These are phyloP conservation scores for Zarea fungicola DNA, from an alignment of 2,329 filamentous ascomycete species.

Conservation along the genomic window DNA sequence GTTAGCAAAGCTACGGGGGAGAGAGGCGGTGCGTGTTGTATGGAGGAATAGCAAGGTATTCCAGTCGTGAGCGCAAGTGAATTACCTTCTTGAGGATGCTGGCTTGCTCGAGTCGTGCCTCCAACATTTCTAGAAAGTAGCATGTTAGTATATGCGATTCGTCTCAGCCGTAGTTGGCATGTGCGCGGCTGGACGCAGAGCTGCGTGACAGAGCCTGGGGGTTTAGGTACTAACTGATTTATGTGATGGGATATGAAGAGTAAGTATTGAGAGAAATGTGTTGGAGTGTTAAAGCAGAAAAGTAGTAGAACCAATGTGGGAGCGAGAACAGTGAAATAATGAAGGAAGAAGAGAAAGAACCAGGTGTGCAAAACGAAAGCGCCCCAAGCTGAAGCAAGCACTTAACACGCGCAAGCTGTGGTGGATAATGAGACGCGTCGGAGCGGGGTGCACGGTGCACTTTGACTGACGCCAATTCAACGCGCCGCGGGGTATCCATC, in stretches of 20 bases:
- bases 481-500: slow-evolving; percentile 15
- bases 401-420: slow-evolving; percentile 28
- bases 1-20: slow-evolving; percentile 17
- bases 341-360: not conserved
- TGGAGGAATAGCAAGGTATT: not conserved
- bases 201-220: not conserved
- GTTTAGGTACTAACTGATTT: slow-evolving; percentile 4
- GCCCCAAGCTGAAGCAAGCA: slow-evolving; percentile 22
- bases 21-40: not conserved
- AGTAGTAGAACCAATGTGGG: not conserved
- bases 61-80: not conserved
- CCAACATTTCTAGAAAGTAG: slow-evolving; percentile 61
- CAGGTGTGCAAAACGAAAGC: slow-evolving; percentile 7
- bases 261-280: not conserved
- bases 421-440: slow-evolving; percentile 28
- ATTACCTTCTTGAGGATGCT: slow-evolving; percentile 87
- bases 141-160: not conserved
- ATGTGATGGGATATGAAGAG: not conserved
- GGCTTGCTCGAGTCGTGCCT: slow-evolving; percentile 95
- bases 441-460: slow-evolving; percentile 13
- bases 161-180: not conserved
- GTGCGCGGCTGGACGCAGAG: not conserved
- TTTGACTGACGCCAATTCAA: slow-evolving; percentile 12
- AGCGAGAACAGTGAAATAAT: not conserved
- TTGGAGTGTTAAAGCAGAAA: not conserved